Percentiles rank a stretch among this genome's conserved stretches.
phyloP scores from a whole-genome alignment of 495 filamentous ascomycete genomes.

The Lasiosphaeria miniovina region DNA sequence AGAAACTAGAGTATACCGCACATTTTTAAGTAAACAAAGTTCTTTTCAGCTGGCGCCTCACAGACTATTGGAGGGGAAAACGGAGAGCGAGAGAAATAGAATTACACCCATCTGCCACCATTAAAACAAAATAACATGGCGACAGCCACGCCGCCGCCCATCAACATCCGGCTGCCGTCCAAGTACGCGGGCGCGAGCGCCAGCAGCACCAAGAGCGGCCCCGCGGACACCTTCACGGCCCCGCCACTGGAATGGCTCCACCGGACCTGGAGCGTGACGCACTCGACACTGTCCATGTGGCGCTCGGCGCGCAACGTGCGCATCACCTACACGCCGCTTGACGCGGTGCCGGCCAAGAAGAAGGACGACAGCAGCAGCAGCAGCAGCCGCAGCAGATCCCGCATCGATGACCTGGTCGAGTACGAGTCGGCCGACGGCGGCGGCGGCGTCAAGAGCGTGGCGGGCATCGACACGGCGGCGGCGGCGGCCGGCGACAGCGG shows the following conservation, averaged over 20 bases:
- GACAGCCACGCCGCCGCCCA: constrained; percentile 9
- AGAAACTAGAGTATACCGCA: no score
- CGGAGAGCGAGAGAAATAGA: neutral
- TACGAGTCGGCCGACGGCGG: constrained; percentile 55
- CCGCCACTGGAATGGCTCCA: constrained; percentile 59
- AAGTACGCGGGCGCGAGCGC: constrained; percentile 31
- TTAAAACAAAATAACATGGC: constrained; percentile 5
- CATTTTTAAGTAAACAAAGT: no score
- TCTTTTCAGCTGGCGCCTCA: no score
- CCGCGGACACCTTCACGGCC: constrained; percentile 34
- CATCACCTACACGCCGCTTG: constrained; percentile 63
- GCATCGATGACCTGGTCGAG: constrained; percentile 64
- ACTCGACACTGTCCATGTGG: constrained; percentile 78
- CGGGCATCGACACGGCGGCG: constrained; percentile 59
- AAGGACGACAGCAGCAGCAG: constrained; percentile 1
- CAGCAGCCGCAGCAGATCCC: constrained; percentile 23
- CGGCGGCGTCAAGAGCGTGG: constrained; percentile 50
- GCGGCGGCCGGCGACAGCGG: constrained; percentile 34
- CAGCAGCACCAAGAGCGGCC: constrained; percentile 7
- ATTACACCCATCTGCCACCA: neutral
- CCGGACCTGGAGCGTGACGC: constrained; percentile 71
- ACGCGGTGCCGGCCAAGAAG: constrained; percentile 12
- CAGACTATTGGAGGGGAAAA: no score
- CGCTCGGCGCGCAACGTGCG: constrained; percentile 64
- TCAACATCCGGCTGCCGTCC: constrained; percentile 44